Evolutionary conservation across 1,139 yeast genomes (phyloP).

Genomic region (Saccharomyces uvarum): DNA sequence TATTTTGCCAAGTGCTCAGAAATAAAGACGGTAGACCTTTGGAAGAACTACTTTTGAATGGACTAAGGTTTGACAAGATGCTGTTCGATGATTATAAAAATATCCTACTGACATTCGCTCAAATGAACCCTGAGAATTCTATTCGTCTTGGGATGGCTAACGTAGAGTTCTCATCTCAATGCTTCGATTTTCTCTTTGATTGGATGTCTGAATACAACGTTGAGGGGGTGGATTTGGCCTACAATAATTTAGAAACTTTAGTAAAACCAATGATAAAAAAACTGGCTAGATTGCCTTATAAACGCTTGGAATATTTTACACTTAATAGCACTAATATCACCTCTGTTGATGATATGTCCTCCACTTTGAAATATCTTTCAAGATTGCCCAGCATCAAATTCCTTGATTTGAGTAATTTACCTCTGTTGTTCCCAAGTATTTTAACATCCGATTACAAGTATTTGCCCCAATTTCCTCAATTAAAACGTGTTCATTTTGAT

Average conservation of each 20-base stretch:
- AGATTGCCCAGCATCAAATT: slow-evolving; percentile 54
- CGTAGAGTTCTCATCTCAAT: slow-evolving; percentile 51
- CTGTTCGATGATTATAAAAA: slow-evolving; percentile 44
- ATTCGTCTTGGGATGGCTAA: slow-evolving; percentile 68
- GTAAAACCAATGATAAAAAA: slow-evolving; percentile 36
- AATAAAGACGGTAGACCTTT: slow-evolving; percentile 53
- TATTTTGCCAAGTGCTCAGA: slow-evolving; percentile 53
- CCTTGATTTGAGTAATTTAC: slow-evolving; percentile 68
- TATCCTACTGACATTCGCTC: slow-evolving; percentile 37
- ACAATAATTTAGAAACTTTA: slow-evolving; percentile 59
- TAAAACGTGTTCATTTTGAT: slow-evolving; percentile 74
- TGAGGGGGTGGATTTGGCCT: slow-evolving; percentile 80
- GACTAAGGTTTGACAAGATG: slow-evolving; percentile 47
- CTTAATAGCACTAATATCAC: slow-evolving; percentile 59
- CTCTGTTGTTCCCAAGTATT: slow-evolving; percentile 65
- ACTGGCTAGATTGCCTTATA: slow-evolving; percentile 20
- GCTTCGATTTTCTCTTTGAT: slow-evolving; percentile 47
- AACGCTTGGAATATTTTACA: slow-evolving; percentile 48
- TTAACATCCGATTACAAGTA: slow-evolving; percentile 53
- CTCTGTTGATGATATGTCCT: slow-evolving; percentile 47
- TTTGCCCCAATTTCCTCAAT: slow-evolving; percentile 56
- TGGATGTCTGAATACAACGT: slow-evolving; percentile 57
- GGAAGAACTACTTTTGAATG: slow-evolving; percentile 77
- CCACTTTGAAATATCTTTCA: slow-evolving; percentile 45
- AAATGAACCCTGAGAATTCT: slow-evolving; percentile 24